phyloP scores from a whole-genome alignment of 164 flowering plant genomes.

The Liriodendron chinense region DNA sequence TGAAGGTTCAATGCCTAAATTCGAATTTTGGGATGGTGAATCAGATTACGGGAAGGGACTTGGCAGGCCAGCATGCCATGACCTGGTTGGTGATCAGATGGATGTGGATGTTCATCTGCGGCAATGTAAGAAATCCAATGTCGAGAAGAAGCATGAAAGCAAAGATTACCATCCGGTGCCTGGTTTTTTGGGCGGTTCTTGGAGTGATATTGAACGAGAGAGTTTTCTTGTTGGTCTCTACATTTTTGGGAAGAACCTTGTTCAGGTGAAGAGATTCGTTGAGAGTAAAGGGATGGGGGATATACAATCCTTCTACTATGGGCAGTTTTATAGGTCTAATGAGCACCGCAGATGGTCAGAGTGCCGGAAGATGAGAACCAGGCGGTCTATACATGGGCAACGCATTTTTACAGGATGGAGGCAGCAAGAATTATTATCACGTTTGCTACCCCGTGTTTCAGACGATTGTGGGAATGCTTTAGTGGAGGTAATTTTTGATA shows the following conservation, averaged over 20 bases:
- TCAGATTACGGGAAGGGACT: constrained; percentile 1
- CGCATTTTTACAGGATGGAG: constrained; percentile 73
- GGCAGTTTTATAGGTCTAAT: constrained; percentile 60
- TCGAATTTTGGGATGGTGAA: constrained; percentile 12
- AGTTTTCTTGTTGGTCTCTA: constrained; percentile 79
- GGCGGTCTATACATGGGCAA: constrained; percentile 52
- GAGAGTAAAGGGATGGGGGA: constrained; percentile 65
- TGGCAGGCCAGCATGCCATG: background rate
- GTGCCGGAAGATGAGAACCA: constrained; percentile 56
- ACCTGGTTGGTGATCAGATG: constrained; percentile 2
- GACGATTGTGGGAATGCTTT: constrained; percentile 41
- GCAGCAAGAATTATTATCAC: constrained; percentile 74
- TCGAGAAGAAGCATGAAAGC: constrained; percentile 7
- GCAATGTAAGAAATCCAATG: constrained; percentile 9
- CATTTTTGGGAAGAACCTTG: constrained; percentile 82
- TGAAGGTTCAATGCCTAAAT: constrained; percentile 10
- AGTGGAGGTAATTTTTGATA: constrained; percentile 52
- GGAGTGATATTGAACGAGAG: constrained; percentile 62
- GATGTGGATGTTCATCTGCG: constrained; percentile 11
- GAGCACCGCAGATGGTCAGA: constrained; percentile 68
- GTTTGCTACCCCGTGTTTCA: constrained; percentile 47
- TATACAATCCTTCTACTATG: constrained; percentile 70
- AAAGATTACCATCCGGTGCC: constrained; percentile 37
- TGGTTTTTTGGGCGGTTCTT: constrained; percentile 33
- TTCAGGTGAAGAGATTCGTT: constrained; percentile 53